Evolutionary conservation across 1,284 basidiomycete species (phyloP).

Genomic region (Ustanciosporium gigantosporum): DNA sequence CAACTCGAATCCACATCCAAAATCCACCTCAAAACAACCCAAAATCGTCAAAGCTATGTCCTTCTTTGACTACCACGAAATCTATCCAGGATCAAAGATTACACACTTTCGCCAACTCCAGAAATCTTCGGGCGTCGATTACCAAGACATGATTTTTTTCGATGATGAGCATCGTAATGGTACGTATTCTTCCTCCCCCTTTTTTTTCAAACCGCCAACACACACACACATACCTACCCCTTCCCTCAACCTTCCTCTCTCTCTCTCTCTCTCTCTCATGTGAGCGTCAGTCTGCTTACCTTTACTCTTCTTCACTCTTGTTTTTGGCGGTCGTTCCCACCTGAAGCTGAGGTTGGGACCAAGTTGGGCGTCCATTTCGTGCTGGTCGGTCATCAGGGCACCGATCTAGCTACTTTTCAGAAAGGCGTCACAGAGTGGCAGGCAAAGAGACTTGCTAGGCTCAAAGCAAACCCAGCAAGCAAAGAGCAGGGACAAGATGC

Average conservation of each 20-base stretch:
- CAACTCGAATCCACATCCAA: background rate
- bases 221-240: no score
- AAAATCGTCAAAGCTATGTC: constrained; percentile 27
- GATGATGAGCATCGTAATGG: constrained; percentile 55
- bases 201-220: no score
- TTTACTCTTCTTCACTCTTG: background rate
- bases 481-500: constrained; percentile 2
- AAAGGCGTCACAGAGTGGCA: constrained; percentile 48
- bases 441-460: constrained; percentile 22
- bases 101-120: constrained; percentile 50
- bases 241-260: no score
- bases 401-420: constrained; percentile 47
- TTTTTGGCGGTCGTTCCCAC: background rate
- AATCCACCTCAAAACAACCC: background rate
- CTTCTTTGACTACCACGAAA: constrained; percentile 53
- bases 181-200: background rate
- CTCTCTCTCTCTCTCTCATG: background rate
- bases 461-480: background rate
- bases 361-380: constrained; percentile 59
- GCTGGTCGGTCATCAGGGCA: constrained; percentile 45
- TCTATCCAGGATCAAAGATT: constrained; percentile 58
- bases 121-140: constrained; percentile 41
- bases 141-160: constrained; percentile 58
- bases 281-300: background rate
- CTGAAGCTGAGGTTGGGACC: constrained; percentile 42